Evolutionary conservation across 495 filamentous ascomycete genomes (phyloP).

Genomic region (Penicillium soppii): DNA sequence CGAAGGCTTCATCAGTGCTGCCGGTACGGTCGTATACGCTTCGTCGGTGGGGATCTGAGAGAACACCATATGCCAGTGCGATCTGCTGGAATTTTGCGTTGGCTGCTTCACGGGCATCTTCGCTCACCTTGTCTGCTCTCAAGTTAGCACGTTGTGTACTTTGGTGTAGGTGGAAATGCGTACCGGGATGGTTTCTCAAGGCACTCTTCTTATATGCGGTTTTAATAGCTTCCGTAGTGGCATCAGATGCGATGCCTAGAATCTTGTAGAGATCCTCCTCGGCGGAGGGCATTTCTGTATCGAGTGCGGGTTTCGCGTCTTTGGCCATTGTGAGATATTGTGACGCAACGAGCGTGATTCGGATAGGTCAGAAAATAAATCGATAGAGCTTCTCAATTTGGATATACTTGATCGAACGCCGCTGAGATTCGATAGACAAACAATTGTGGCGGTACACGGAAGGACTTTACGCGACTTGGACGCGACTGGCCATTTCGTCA

Average conservation of each 20-base stretch:
- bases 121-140: slow-evolving; percentile 65
- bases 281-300: slow-evolving; percentile 42
- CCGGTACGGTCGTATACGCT: slow-evolving; percentile 86
- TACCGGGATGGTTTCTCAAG: slow-evolving; percentile 89
- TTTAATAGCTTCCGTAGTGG: slow-evolving; percentile 80
- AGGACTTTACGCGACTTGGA: slow-evolving; percentile 21
- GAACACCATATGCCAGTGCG: slow-evolving; percentile 89
- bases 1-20: slow-evolving; percentile 75
- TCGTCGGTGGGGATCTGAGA: slow-evolving; percentile 76
- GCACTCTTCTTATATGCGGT: slow-evolving; percentile 92
- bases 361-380: not conserved
- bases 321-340: slow-evolving; percentile 16
- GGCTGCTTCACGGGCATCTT: slow-evolving; percentile 63
- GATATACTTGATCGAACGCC: too few species aligned
- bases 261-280: slow-evolving; percentile 87
- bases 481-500: slow-evolving; percentile 26
- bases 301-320: slow-evolving; percentile 14
- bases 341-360: not conserved
- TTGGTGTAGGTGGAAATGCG: not conserved
- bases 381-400: too few species aligned
- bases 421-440: not conserved
- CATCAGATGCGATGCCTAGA: slow-evolving; percentile 66
- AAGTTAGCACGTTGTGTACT: not conserved
- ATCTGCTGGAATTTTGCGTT: slow-evolving; percentile 81
- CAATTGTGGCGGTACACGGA: not conserved